Evolutionary conservation across 768 basidiomycete species (phyloP).

Genomic region (Suillus decipiens): DNA sequence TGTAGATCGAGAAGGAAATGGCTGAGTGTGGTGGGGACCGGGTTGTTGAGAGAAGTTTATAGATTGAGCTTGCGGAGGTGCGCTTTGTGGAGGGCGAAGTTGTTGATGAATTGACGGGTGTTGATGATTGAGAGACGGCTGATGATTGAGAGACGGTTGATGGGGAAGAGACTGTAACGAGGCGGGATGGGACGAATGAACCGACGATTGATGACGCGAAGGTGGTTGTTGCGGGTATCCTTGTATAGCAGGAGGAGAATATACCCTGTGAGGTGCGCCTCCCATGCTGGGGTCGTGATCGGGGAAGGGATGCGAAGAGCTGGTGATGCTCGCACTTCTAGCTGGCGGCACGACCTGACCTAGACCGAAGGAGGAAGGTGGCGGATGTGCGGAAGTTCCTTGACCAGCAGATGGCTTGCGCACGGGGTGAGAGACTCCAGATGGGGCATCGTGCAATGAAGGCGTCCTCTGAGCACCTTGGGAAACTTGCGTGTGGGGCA

Average conservation of each 20-base stretch:
- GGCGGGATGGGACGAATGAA: slow-evolving; percentile 28
- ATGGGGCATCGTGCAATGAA: slow-evolving; percentile 21
- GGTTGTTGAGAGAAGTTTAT: slow-evolving; percentile 18
- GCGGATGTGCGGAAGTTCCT: slow-evolving; percentile 12
- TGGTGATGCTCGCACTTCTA: slow-evolving; percentile 39
- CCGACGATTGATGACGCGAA: slow-evolving; percentile 25
- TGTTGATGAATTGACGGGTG: slow-evolving; percentile 17
- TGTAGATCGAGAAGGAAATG: slow-evolving; percentile 15
- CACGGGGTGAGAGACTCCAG: slow-evolving; percentile 19
- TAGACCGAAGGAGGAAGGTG: slow-evolving; percentile 39
- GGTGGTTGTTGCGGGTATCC: slow-evolving; percentile 14
- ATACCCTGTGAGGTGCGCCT: slow-evolving; percentile 18
- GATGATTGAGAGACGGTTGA: slow-evolving; percentile 24
- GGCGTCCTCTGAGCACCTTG: slow-evolving; percentile 20
- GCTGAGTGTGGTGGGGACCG: slow-evolving; percentile 13
- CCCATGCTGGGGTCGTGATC: slow-evolving; percentile 24
- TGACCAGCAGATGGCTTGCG: slow-evolving; percentile 28
- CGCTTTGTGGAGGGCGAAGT: slow-evolving; percentile 12
- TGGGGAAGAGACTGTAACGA: slow-evolving; percentile 32
- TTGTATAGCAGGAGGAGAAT: slow-evolving; percentile 20
- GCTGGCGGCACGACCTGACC: slow-evolving; percentile 39
- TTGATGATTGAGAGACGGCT: slow-evolving; percentile 19
- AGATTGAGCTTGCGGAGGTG: slow-evolving; percentile 22
- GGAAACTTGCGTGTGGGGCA: slow-evolving; percentile 8
- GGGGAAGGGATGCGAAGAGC: slow-evolving; percentile 25